These are phyloP conservation scores for Talaromyces piceae DNA, from an alignment of 2,329 filamentous ascomycete genomes.

Conservation along the genomic window DNA sequence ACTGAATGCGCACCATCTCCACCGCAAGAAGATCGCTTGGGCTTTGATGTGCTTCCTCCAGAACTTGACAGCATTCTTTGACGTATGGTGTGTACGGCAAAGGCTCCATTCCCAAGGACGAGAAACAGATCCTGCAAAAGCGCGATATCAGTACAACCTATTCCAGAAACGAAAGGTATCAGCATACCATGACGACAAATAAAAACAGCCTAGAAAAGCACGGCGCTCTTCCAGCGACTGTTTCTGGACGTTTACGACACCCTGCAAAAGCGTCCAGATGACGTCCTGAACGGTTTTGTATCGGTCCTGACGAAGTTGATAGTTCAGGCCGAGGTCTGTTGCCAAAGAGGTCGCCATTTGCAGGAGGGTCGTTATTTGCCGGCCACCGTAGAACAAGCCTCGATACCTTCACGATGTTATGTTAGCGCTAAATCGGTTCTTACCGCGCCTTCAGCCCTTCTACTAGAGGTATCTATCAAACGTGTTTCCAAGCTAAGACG, in stretches of 20 bases:
- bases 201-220: slow-evolving; percentile 8
- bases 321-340: slow-evolving; percentile 22
- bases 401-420: slow-evolving; percentile 17
- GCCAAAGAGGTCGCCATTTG: slow-evolving; percentile 25
- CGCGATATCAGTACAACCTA: background rate
- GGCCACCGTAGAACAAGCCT: slow-evolving; percentile 19
- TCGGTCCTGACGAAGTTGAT: background rate
- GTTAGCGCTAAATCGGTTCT: too few relatives aligned
- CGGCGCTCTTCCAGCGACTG: slow-evolving; percentile 3
- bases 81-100: slow-evolving; percentile 6
- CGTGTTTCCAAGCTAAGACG: too few relatives aligned
- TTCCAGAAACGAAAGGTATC: background rate
- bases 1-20: slow-evolving; percentile 2
- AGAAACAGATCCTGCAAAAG: background rate
- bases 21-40: slow-evolving; percentile 3
- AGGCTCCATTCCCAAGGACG: background rate
- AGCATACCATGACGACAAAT: background rate
- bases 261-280: background rate
- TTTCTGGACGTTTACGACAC: background rate
- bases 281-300: slow-evolving; percentile 4
- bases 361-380: slow-evolving; percentile 22
- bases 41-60: background rate
- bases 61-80: slow-evolving; percentile 5
- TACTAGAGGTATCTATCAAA: too few relatives aligned
- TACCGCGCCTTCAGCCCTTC: too few relatives aligned